These are phyloP conservation scores for Yarrowia sp. DNA, from an alignment of 805 yeast genomes.

Conservation along the genomic window DNA sequence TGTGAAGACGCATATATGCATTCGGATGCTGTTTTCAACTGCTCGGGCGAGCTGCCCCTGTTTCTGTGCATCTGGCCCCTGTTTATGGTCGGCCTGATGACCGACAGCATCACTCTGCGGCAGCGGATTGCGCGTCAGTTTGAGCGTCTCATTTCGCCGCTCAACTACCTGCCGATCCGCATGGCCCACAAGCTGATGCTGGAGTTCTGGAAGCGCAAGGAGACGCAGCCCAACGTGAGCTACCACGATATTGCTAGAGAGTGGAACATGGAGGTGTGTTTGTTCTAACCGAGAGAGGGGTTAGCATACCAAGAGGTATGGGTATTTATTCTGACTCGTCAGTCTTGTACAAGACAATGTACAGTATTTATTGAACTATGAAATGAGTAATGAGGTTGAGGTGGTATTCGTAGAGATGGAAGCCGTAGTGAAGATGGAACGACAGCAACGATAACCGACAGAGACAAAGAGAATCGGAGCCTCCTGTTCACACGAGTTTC, in stretches of 20 bases:
- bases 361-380: not conserved
- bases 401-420: no score
- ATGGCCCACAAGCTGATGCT: conserved; percentile 27
- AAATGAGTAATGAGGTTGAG: no score
- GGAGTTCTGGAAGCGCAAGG: conserved; percentile 23
- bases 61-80: conserved; percentile 37
- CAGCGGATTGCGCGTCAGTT: conserved; percentile 23
- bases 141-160: conserved; percentile 29
- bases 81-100: conserved; percentile 27
- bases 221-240: conserved; percentile 5
- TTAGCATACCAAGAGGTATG: not conserved
- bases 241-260: conserved; percentile 35
- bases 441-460: no score
- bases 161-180: conserved; percentile 25
- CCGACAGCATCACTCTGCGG: conserved; percentile 1
- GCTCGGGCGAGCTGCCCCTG: conserved; percentile 22
- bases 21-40: conserved; percentile 35
- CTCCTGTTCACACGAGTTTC: no score
- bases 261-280: conserved; percentile 38
- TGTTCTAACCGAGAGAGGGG: not conserved
- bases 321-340: conserved; percentile 13
- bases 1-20: conserved; percentile 39
- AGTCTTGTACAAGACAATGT: conserved; percentile 4
- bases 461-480: no score
- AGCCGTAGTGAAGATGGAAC: no score